These are phyloP conservation scores for Neonectria punicea DNA, from an alignment of 2,329 filamentous ascomycete genomes.

Conservation along the genomic window DNA sequence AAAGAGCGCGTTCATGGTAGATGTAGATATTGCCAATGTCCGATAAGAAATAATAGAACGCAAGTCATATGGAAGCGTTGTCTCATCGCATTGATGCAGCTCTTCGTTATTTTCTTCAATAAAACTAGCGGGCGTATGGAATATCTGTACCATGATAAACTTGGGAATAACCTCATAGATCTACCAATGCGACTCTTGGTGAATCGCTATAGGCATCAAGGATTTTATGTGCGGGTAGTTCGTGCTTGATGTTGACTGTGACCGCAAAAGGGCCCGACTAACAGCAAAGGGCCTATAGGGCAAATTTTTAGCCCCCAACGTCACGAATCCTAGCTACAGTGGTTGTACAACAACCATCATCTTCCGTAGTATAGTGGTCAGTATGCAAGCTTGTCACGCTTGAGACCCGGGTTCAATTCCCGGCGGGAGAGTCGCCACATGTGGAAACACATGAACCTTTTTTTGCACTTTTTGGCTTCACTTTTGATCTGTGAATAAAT, in stretches of 20 bases:
- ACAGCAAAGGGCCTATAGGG: not conserved
- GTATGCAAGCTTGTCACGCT: constrained; percentile 34
- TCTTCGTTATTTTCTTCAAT: not conserved
- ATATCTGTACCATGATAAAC: too few relatives aligned
- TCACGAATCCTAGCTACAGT: constrained; percentile 28
- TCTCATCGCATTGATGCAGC: too few relatives aligned
- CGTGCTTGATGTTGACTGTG: too few relatives aligned
- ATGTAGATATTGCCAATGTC: not conserved
- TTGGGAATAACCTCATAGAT: not conserved
- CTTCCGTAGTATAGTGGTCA: constrained; percentile 35
- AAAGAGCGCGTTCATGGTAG: not conserved
- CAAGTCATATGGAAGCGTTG: too few relatives aligned
- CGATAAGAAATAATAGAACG: constrained; percentile 2
- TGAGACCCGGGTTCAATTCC: constrained; percentile 33
- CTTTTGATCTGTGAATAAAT: not conserved
- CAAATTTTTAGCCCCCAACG: not conserved
- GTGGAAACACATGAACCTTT: constrained; percentile 11
- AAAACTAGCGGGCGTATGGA: not conserved
- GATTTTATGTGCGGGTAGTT: too few relatives aligned
- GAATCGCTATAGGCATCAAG: not conserved
- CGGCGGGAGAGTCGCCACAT: constrained; percentile 29
- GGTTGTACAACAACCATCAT: constrained; percentile 27
- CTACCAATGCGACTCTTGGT: not conserved
- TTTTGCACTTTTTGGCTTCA: not conserved
- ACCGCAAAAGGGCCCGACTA: not conserved